Evolutionary conservation across 768 basidiomycete genomes (phyloP), one percentile per base, ranked within the genome.

Genomic region (Mycena venus): DNA sequence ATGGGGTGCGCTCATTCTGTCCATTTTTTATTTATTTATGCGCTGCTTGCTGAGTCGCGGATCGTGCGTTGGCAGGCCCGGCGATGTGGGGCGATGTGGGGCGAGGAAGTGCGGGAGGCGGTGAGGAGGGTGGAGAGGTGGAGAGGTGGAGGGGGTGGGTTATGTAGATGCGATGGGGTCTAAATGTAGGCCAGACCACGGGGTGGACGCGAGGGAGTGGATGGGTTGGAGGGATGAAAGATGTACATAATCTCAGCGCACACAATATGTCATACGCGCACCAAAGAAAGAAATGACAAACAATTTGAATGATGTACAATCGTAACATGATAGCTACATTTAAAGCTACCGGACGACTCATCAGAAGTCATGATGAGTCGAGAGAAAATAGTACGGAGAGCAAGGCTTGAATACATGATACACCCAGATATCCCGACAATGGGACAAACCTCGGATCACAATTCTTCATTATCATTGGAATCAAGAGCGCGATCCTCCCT

Each of bases 41-140:
- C n/a, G n/a, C n/a, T n/a, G n/a, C n/a, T n/a, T n/a, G n/a, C n/a
- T n/a, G n/a, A n/a, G n/a, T n/a, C n/a, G n/a, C n/a, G n/a, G n/a
- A n/a, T n/a, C n/a, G n/a, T n/a, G n/a, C n/a, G n/a, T n/a, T n/a
- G n/a, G n/a, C n/a, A n/a, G n/a, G 80, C 1, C 49, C 32, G 23
- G 73, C 77, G 5, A 40, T 80, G 42, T 80, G 72, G 25, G n/a
- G n/a, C n/a, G n/a, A n/a, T n/a, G n/a, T n/a, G 72, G 25, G 90
- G 92, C 0, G 86, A 84, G 70, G 90, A 90, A 61, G 85, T 95
- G 9, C 87, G 87, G 68, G 84, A 83, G 25, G 82, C 93, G 3
- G 93, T 97, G 3, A 82, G 87, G 72, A 87, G 87, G 73, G 83
- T 94, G 73, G 84, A 64, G 95, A 97, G 80, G 87, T 94, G 27